Percentiles rank a stretch among this genome's conserved stretches.
Conservation (phyloP, 2,329 filamentous ascomycete genomes). For the Coniochaeta prunicola region DNA sequence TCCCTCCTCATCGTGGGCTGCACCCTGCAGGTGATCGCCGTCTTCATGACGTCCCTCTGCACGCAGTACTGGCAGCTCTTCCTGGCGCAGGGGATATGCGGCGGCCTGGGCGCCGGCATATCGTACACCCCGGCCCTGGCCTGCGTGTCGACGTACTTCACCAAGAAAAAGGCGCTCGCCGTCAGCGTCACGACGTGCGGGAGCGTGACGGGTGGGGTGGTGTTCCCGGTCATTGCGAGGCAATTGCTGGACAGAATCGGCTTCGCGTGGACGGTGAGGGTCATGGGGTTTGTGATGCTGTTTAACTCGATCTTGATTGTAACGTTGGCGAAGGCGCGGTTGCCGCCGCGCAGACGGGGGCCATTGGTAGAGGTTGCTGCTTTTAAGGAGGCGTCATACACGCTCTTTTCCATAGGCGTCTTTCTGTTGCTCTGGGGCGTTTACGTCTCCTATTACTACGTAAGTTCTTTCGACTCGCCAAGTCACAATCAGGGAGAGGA, state of each 20-base stretch:
- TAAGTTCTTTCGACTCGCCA: background rate
- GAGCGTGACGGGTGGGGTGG: slow-evolving; percentile 50
- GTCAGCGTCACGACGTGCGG: slow-evolving; percentile 51
- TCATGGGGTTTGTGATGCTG: slow-evolving; percentile 44
- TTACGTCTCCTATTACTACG: slow-evolving; percentile 14
- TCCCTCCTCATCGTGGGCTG: slow-evolving; percentile 28
- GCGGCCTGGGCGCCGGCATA: slow-evolving; percentile 44
- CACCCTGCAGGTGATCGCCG: slow-evolving; percentile 31
- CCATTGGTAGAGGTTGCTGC: slow-evolving; percentile 12
- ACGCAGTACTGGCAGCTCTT: slow-evolving; percentile 42
- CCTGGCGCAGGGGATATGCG: slow-evolving; percentile 42
- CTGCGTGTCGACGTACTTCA: slow-evolving; percentile 49
- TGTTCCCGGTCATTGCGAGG: slow-evolving; percentile 51
- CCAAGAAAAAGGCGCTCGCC: slow-evolving; percentile 45
- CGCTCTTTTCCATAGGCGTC: slow-evolving; percentile 6
- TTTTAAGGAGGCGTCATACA: slow-evolving; percentile 8
- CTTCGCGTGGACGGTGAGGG: slow-evolving; percentile 56
- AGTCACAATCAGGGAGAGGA: background rate
- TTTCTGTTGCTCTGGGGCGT: slow-evolving; percentile 10
- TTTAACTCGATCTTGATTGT: background rate
- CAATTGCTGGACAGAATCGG: slow-evolving; percentile 52
- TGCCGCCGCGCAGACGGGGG: slow-evolving; percentile 8
- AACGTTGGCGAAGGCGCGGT: background rate
- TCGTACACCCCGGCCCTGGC: slow-evolving; percentile 42
- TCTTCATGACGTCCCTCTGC: slow-evolving; percentile 35